These are phyloP conservation scores for Clonostachys rhizophaga DNA, from an alignment of 2,329 filamentous ascomycete species.

Conservation along the genomic window DNA sequence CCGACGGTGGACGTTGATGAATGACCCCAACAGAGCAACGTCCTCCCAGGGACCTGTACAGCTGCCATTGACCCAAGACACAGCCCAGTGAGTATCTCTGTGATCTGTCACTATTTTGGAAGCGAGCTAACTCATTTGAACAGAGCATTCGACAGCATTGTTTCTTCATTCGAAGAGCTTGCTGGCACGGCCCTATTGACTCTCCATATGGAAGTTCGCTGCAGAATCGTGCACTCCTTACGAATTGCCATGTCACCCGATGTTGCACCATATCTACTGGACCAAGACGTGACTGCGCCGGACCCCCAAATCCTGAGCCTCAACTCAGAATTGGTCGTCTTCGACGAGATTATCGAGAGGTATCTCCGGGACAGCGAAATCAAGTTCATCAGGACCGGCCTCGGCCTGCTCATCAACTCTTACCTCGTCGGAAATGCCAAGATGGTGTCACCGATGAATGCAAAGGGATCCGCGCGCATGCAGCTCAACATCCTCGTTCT, in stretches of 20 bases:
- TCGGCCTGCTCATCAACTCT: conserved; percentile 73
- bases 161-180: conserved; percentile 78
- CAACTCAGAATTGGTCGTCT: conserved; percentile 78
- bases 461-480: conserved; percentile 78
- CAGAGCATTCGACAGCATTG: conserved; percentile 80
- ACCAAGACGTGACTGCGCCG: conserved; percentile 71
- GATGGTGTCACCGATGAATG: conserved; percentile 78
- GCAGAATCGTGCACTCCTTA: conserved; percentile 79
- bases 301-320: conserved; percentile 78
- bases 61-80: conserved; percentile 83
- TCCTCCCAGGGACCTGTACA: conserved; percentile 67
- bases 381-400: conserved; percentile 69
- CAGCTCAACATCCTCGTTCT: conserved; percentile 91
- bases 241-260: conserved; percentile 55
- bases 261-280: conserved; percentile 57
- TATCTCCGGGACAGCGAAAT: conserved; percentile 70
- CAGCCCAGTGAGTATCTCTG: conserved; percentile 59
- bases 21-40: conserved; percentile 52
- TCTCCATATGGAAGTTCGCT: conserved; percentile 83
- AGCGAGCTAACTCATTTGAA: no score
- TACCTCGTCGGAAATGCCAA: conserved; percentile 71
- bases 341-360: conserved; percentile 75
- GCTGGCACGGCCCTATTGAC: conserved; percentile 76
- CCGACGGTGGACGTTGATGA: conserved; percentile 79
- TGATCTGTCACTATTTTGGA: not conserved